Evolutionary conservation across 345 rosid species (phyloP).

Genomic region (Eucalyptus regnans): DNA sequence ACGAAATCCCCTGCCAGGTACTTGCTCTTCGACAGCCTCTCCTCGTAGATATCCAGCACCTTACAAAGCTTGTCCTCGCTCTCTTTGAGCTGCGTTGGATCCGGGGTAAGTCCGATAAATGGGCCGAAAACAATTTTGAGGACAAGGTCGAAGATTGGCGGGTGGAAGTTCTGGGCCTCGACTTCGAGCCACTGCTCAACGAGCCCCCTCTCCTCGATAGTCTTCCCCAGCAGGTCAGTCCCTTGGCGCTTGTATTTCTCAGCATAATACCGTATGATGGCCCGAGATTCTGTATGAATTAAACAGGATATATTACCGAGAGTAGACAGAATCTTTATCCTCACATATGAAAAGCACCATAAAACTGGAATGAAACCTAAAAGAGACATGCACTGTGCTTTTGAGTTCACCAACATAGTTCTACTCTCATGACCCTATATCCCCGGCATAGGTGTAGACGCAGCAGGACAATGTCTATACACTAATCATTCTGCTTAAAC

Average conservation of each 20-base stretch:
- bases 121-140: conserved; percentile 33
- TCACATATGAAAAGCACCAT: not conserved
- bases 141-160: conserved; percentile 21
- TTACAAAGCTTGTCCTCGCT: conserved; percentile 43
- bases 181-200: conserved; percentile 72
- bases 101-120: conserved; percentile 20
- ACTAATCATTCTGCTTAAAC: not conserved
- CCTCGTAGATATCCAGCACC: conserved; percentile 52
- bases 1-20: conserved; percentile 64
- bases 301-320: not conserved
- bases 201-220: conserved; percentile 32
- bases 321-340: not conserved
- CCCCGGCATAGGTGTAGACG: not conserved
- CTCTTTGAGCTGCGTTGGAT: conserved; percentile 36
- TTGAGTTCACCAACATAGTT: not conserved
- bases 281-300: conserved; percentile 41
- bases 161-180: conserved; percentile 46
- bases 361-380: not conserved
- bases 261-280: conserved; percentile 56
- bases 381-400: not conserved
- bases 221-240: conserved; percentile 25
- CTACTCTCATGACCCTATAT: not conserved
- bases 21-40: conserved; percentile 44
- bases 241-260: conserved; percentile 46
- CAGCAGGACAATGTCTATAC: not conserved